Evolutionary conservation across 148 eudicot genomes (phyloP).

Genomic region (Agrostemma githago): DNA sequence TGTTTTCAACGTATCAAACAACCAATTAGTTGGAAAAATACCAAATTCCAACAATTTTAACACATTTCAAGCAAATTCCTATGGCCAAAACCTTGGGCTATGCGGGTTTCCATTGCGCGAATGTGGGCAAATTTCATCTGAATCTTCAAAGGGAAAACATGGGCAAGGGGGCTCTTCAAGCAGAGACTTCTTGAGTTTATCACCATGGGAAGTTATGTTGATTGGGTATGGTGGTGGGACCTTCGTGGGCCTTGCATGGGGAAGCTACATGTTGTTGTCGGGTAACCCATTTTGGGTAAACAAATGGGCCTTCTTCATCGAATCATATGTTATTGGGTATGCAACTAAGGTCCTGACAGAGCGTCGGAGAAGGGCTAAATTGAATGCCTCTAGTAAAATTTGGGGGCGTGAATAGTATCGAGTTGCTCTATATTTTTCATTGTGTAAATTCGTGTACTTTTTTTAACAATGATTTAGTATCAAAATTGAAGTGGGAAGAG

Average conservation of each 20-base stretch:
- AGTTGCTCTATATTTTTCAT: too few species aligned
- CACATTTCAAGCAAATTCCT: slow-evolving; percentile 22
- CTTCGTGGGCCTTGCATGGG: slow-evolving; percentile 17
- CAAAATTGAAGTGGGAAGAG: too few species aligned
- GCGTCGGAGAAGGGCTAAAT: background rate
- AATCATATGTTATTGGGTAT: background rate
- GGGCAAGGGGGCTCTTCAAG: background rate
- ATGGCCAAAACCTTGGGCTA: slow-evolving; percentile 16
- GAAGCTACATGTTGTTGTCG: slow-evolving; percentile 13
- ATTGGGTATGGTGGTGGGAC: slow-evolving; percentile 18
- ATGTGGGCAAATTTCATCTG: background rate
- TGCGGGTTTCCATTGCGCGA: slow-evolving; percentile 23
- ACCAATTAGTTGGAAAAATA: slow-evolving; percentile 19
- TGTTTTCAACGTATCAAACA: slow-evolving; percentile 20
- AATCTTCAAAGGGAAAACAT: background rate
- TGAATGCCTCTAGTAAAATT: background rate
- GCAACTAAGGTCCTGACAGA: background rate
- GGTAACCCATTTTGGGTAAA: slow-evolving; percentile 16
- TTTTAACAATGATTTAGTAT: too few species aligned
- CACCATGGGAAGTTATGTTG: slow-evolving; percentile 3
- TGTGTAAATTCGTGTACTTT: too few species aligned
- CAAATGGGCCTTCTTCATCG: slow-evolving; percentile 4
- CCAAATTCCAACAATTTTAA: slow-evolving; percentile 21
- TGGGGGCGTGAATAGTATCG: background rate
- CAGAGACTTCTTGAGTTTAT: background rate